Evolutionary conservation across 208 protist genomes (phyloP), one percentile per base, ranked within the genome.

Genomic region (Leishmania tropica): DNA sequence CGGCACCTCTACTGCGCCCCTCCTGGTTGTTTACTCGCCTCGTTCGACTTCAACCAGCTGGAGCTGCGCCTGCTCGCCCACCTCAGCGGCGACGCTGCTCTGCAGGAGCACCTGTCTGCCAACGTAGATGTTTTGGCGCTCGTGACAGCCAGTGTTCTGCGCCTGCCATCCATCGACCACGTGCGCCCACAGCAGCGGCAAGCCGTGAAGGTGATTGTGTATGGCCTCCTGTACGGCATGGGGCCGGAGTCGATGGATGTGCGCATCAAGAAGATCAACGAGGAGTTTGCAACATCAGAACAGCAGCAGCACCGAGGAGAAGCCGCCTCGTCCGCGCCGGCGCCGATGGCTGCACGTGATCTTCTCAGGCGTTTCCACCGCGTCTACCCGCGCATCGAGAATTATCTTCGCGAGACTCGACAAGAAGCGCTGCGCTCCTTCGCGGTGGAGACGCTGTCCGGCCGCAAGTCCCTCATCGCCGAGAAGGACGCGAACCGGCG

Each of bases 151-250:
- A 81, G 73, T 11, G 67, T 97, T n/a, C 81, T 92, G 48, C 70
- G 68, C 35, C 67, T 89, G 48, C 54, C 81, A 2, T 68, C 73
- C 6, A 62, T 60, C 13, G 81, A 79, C 1, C 71, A 84, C 17
- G 90, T 95, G n/a, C 75, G 76, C 48, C 80, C 84, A 45, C 68
- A 80, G 62, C 79, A 93, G 77, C 91, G 94, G 10, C 87, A 92
- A 70, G 83, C 89, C 0, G 79, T 90, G 2, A 98, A 98, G 83
- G 84, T 93, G 40, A 85, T 98, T n/a, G 91, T 97, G 24, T 98
- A 96, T 79, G 96, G 96, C 17, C 80, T 98, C 5, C 67, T 98
- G 4, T 98, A 98, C 84, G 95, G 94, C 56, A 97, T 97, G 95
- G 96, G 95, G 10, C 83, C 81, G 10, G 83, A 88, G n/a, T 47